Evolutionary conservation across 108 stramenopile genomes (phyloP).

Genomic region (Pseudonitzschia multiseries): DNA sequence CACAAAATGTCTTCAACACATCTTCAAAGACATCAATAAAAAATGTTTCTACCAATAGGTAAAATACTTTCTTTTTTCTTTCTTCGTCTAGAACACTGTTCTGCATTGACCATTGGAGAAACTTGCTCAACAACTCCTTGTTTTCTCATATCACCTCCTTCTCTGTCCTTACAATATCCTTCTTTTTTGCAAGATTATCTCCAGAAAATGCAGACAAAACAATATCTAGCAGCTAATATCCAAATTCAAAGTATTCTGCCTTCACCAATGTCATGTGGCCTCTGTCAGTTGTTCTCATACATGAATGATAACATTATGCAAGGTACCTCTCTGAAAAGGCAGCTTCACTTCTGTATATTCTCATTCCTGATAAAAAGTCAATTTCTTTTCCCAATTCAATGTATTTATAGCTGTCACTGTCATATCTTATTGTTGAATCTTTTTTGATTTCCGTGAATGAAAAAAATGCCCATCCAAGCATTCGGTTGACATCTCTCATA

Average conservation of each 20-base stretch:
- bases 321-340: background rate
- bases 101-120: background rate
- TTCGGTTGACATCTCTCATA: background rate
- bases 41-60: background rate
- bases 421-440: background rate
- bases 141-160: background rate
- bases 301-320: background rate
- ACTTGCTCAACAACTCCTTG: background rate
- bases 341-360: constrained; percentile 1
- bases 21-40: background rate
- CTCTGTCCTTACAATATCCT: background rate
- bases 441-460: background rate
- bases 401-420: background rate
- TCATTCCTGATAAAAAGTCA: background rate
- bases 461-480: background rate
- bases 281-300: background rate
- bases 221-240: background rate
- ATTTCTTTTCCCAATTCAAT: background rate
- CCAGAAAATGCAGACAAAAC: background rate
- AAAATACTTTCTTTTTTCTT: background rate
- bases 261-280: background rate
- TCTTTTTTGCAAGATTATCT: background rate
- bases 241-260: background rate
- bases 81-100: background rate
- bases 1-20: background rate